These are phyloP conservation scores for Scedosporium aurantiacum DNA, from an alignment of 2,329 filamentous ascomycete genomes.

Conservation along the genomic window DNA sequence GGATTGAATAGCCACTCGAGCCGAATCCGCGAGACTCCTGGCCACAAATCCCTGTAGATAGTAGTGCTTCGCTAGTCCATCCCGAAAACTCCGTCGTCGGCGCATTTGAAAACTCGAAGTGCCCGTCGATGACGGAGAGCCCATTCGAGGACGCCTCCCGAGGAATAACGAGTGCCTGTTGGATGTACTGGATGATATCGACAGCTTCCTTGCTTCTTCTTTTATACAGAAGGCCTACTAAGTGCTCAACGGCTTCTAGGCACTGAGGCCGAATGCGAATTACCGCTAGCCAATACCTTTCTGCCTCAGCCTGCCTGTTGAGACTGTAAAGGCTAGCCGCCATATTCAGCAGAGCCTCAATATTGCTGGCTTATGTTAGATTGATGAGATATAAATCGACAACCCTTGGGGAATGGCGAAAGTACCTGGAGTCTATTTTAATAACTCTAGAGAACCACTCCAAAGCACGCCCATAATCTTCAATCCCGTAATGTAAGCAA, in stretches of 20 bases:
- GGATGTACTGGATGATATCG: slow-evolving; percentile 74
- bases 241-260: slow-evolving; percentile 89
- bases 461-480: slow-evolving; percentile 67
- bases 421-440: slow-evolving; percentile 43
- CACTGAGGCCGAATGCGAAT: slow-evolving; percentile 75
- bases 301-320: slow-evolving; percentile 70
- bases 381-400: slow-evolving; percentile 16
- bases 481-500: slow-evolving; percentile 82
- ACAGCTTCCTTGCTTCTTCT: slow-evolving; percentile 78
- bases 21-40: slow-evolving; percentile 17
- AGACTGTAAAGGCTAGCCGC: slow-evolving; percentile 82
- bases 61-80: not conserved
- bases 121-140: slow-evolving; percentile 11
- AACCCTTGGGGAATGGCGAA: slow-evolving; percentile 17
- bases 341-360: slow-evolving; percentile 88
- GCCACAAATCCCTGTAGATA: not conserved
- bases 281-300: slow-evolving; percentile 76
- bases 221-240: slow-evolving; percentile 78
- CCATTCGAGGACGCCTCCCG: slow-evolving; percentile 10
- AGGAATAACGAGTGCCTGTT: slow-evolving; percentile 48
- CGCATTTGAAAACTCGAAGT: not conserved
- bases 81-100: not conserved
- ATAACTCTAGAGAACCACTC: slow-evolving; percentile 62
- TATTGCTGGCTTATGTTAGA: slow-evolving; percentile 46
- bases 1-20: slow-evolving; percentile 68